phyloP scores from a whole-genome alignment of 805 yeast species.

The Kazachstania taianensis region DNA sequence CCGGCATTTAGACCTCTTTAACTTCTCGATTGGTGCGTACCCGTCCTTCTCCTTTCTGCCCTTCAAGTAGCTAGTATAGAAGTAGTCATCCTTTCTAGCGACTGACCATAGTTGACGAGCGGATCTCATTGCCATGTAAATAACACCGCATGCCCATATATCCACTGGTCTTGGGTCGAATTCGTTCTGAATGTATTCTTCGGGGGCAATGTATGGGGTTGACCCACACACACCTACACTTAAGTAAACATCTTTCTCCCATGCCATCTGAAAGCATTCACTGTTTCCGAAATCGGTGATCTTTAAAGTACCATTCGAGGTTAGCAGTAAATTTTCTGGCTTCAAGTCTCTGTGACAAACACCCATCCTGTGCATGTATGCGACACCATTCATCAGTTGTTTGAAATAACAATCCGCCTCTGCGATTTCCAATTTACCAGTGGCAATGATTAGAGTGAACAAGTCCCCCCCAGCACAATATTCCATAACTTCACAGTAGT shows the following conservation, averaged over 20 bases:
- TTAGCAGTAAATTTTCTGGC: slow-evolving; percentile 82
- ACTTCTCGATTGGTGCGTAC: slow-evolving; percentile 79
- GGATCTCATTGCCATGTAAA: slow-evolving; percentile 88
- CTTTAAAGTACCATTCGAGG: slow-evolving; percentile 62
- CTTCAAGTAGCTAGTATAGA: slow-evolving; percentile 60
- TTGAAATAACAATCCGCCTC: slow-evolving; percentile 90
- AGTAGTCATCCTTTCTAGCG: slow-evolving; percentile 74
- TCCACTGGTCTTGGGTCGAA: slow-evolving; percentile 80
- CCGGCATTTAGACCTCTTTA: slow-evolving; percentile 81
- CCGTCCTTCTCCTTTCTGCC: slow-evolving; percentile 79
- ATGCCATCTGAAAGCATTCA: slow-evolving; percentile 75
- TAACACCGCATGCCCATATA: slow-evolving; percentile 90
- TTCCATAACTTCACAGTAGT: slow-evolving; percentile 79
- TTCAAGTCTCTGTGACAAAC: slow-evolving; percentile 89
- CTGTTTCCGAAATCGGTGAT: slow-evolving; percentile 85
- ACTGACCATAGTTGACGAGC: slow-evolving; percentile 89
- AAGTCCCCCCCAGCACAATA: slow-evolving; percentile 76
- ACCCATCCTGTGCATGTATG: slow-evolving; percentile 82
- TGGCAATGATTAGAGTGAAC: slow-evolving; percentile 60
- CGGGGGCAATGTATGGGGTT: slow-evolving; percentile 87
- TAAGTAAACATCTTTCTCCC: slow-evolving; percentile 63
- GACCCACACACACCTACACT: slow-evolving; percentile 78
- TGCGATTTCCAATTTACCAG: slow-evolving; percentile 67
- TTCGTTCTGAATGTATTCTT: slow-evolving; percentile 52
- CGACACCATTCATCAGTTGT: slow-evolving; percentile 73